phyloP scores from a whole-genome alignment of 345 rosid species.

The Salix suchowensis region DNA sequence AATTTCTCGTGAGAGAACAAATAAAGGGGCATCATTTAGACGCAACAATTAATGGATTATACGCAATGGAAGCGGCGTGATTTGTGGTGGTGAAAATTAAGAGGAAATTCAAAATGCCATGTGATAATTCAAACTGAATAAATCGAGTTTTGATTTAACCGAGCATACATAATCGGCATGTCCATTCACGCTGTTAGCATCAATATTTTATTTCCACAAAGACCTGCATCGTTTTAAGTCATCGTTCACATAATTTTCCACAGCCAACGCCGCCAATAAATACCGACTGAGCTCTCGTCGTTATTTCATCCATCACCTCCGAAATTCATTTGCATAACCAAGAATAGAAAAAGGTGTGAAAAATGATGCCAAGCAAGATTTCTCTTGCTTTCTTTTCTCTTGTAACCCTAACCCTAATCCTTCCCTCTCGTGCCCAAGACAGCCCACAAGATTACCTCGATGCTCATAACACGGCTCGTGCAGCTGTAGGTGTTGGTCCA shows the following conservation, averaged over 20 bases:
- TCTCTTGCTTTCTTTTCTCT: background rate
- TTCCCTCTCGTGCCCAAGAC: constrained; percentile 13
- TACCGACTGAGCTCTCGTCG: background rate
- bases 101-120: background rate
- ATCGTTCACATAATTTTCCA: background rate
- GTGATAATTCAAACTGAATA: background rate
- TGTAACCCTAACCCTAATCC: background rate
- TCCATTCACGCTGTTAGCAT: no score
- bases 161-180: no score
- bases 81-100: background rate
- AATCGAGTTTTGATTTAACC: no score
- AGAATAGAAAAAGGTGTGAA: background rate
- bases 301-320: background rate
- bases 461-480: constrained; percentile 20
- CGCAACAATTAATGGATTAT: background rate
- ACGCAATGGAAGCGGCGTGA: background rate
- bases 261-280: background rate
- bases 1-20: no score
- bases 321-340: background rate
- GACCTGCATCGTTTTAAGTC: no score
- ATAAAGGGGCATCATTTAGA: background rate
- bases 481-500: background rate
- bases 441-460: constrained; percentile 13
- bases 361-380: background rate
- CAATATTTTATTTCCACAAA: no score